Conservation (phyloP, 768 basidiomycete genomes). For the Podaxis sp. region DNA sequence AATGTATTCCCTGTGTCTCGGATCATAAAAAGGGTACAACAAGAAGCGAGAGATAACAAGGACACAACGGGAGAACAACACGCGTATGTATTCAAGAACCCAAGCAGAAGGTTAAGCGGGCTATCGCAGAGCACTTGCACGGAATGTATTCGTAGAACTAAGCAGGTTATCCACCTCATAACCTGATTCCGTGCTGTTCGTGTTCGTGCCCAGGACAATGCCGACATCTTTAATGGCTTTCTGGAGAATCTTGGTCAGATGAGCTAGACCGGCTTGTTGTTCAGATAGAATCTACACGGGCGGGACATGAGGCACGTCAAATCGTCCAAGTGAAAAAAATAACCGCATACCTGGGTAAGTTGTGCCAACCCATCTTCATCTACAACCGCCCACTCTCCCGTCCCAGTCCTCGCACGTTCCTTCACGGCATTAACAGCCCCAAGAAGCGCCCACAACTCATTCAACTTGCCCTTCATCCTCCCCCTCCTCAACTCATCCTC, state of each 20-base stretch:
- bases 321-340: constrained; percentile 7
- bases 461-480: constrained; percentile 68
- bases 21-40: background rate
- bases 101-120: background rate
- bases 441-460: constrained; percentile 84
- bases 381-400: constrained; percentile 75
- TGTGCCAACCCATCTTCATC: constrained; percentile 82
- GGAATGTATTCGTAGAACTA: constrained; percentile 35
- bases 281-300: constrained; percentile 64
- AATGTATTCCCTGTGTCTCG: background rate
- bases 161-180: constrained; percentile 32
- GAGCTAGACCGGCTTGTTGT: constrained; percentile 78
- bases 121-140: constrained; percentile 37
- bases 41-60: background rate
- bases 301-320: constrained; percentile 11
- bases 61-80: background rate
- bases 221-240: constrained; percentile 63
- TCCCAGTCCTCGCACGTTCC: constrained; percentile 45
- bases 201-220: constrained; percentile 54
- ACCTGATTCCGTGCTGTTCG: constrained; percentile 17
- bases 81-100: background rate
- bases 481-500: constrained; percentile 69
- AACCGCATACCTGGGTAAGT: constrained; percentile 61
- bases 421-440: constrained; percentile 67
- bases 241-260: constrained; percentile 75